A percentile compares a stretch with the other conserved stretches of the same genome.
These are phyloP conservation scores for Linum tenue DNA, from an alignment of 345 rosid species.

Conservation along the genomic window DNA sequence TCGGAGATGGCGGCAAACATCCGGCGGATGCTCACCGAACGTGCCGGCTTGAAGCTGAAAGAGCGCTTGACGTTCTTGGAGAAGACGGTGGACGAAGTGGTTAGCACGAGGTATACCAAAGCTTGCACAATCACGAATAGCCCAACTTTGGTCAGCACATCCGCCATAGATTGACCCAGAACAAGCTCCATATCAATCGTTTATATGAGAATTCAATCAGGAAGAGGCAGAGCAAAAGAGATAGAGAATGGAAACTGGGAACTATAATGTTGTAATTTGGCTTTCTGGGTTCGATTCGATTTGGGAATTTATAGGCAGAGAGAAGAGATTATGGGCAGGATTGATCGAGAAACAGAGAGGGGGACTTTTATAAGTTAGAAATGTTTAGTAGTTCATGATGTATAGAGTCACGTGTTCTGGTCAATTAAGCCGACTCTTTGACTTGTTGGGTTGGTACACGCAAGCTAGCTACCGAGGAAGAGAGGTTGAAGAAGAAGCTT, in stretches of 20 bases:
- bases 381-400: too few species aligned
- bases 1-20: conserved; percentile 36
- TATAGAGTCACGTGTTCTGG: neutral
- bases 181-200: neutral
- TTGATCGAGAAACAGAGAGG: neutral
- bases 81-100: conserved; percentile 53
- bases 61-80: conserved; percentile 27
- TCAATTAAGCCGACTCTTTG: neutral
- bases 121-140: conserved; percentile 44
- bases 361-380: neutral
- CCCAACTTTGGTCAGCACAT: conserved; percentile 35
- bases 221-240: neutral
- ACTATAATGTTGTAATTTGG: too few species aligned
- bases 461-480: neutral
- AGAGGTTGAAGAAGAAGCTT: neutral
- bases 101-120: conserved; percentile 51
- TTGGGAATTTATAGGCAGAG: neutral
- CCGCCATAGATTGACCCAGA: conserved; percentile 12
- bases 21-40: conserved; percentile 41
- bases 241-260: neutral
- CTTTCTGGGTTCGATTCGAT: neutral
- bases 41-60: conserved; percentile 39
- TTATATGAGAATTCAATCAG: too few species aligned
- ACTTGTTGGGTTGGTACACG: neutral
- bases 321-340: neutral